These are phyloP conservation scores for Bondarzewia mesenterica DNA, from an alignment of 1,284 basidiomycete genomes.

Conservation along the genomic window DNA sequence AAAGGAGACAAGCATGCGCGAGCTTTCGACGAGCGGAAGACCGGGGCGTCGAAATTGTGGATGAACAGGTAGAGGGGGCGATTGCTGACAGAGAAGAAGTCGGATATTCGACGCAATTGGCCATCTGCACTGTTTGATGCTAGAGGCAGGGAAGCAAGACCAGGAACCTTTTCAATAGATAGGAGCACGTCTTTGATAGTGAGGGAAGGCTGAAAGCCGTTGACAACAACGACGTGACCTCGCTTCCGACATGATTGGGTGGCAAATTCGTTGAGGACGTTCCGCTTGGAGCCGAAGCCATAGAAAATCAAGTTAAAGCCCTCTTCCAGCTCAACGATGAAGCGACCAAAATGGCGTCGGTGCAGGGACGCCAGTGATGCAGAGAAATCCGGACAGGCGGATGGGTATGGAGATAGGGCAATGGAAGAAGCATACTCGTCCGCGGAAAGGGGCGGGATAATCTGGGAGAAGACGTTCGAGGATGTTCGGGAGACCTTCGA, in stretches of 20 bases:
- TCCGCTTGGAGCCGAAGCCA: slow-evolving; percentile 81
- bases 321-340: slow-evolving; percentile 62
- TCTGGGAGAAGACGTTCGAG: slow-evolving; percentile 65
- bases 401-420: slow-evolving; percentile 16
- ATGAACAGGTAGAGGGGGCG: slow-evolving; percentile 66
- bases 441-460: slow-evolving; percentile 57
- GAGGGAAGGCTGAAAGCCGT: slow-evolving; percentile 72
- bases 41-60: slow-evolving; percentile 80
- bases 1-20: slow-evolving; percentile 62
- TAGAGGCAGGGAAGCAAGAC: slow-evolving; percentile 32
- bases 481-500: slow-evolving; percentile 64
- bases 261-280: slow-evolving; percentile 68
- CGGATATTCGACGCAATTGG: slow-evolving; percentile 55
- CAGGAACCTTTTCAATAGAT: slow-evolving; percentile 59
- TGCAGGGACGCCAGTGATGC: slow-evolving; percentile 21
- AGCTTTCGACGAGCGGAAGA: slow-evolving; percentile 55
- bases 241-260: slow-evolving; percentile 38
- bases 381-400: slow-evolving; percentile 20
- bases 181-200: slow-evolving; percentile 62
- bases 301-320: slow-evolving; percentile 86
- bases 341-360: slow-evolving; percentile 48
- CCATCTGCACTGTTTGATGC: slow-evolving; percentile 41
- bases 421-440: slow-evolving; percentile 54
- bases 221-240: slow-evolving; percentile 73
- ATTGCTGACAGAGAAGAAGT: slow-evolving; percentile 37